Base-by-base conservation (phyloP, 2,329 filamentous ascomycete genomes). In the Fusarium irregulare region DNA sequence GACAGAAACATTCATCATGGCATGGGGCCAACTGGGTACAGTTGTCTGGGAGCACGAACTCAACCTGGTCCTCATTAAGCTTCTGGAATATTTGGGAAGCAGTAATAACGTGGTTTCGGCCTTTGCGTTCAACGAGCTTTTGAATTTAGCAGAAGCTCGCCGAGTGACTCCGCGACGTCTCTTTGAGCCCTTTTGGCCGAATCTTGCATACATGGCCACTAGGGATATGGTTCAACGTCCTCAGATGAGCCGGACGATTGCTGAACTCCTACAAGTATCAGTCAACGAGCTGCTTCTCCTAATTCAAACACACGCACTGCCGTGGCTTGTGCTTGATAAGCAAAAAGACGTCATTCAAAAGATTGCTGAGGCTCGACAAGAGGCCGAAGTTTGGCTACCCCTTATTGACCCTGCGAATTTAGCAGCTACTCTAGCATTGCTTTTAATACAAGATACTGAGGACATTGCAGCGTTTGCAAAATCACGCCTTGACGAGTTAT, bases 171-270 rank as follows among this genome's bases (percentile, higher is more conserved):
- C 91, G 3, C 85, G 87, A 28, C 88, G 89, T 18, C 83, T 99
- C 1, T 91, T 98, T 60, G 89, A 91, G 58, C 94, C 95, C 1
- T 98, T 94, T 78, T 98, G 95, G 94, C 89, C 89, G 70, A 95
- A 88, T 30, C 84, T 99, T 46, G 94, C 93, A 1, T 91, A 95
- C 63, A 87, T 91, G 51, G 90, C 93, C 4, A 91, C 96, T 28
- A 95, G 94, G 77, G 93, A 97, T 73, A 86, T 98, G 65, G 86
- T 91, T 23, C 86, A 88, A 49, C 88, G 91, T 48, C 95, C 96
- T n/a, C 93, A 96, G 73, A 92, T 94, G 76, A 91, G 90, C 48
- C 89, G 92, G 58, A 86, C 92, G 46, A 85, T 98, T 50, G 93
- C 94, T 25, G 93, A 97, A 69, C 81, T 98, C 30, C 84, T 98